A percentile compares a stretch with the other conserved stretches of the same genome.
These are phyloP conservation scores for Nakazawaea holstii DNA, from an alignment of 805 yeast species.

Conservation along the genomic window DNA sequence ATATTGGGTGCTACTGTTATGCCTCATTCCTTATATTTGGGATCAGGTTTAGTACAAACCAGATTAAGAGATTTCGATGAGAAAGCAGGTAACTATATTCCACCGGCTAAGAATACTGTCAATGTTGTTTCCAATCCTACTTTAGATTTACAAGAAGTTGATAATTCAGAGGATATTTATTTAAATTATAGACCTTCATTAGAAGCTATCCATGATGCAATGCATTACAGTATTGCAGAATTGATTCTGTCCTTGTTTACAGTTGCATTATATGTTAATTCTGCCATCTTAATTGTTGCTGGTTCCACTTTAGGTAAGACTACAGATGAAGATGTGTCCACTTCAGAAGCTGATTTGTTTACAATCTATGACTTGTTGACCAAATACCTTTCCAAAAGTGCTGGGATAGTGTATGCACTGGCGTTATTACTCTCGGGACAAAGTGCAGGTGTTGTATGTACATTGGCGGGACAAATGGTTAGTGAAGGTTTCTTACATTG, in stretches of 20 bases:
- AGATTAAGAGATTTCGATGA: constrained; percentile 71
- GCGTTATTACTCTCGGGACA: constrained; percentile 84
- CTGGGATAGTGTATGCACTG: constrained; percentile 79
- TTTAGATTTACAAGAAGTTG: constrained; percentile 17
- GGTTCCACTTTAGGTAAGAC: constrained; percentile 73
- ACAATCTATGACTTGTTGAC: constrained; percentile 66
- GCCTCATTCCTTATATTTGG: constrained; percentile 87
- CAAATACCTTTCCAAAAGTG: constrained; percentile 58
- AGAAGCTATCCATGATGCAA: constrained; percentile 66
- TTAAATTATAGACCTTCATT: constrained; percentile 61
- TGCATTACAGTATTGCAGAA: constrained; percentile 70
- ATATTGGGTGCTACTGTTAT: constrained; percentile 91
- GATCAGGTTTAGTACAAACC: constrained; percentile 85
- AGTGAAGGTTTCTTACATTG: constrained; percentile 87
- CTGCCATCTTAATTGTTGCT: constrained; percentile 76
- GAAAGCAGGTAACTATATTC: constrained; percentile 20
- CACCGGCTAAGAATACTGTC: neutral
- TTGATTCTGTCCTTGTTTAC: constrained; percentile 65
- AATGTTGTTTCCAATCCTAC: neutral
- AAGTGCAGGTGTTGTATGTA: constrained; percentile 89
- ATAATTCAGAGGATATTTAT: constrained; percentile 29
- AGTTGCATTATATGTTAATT: constrained; percentile 81
- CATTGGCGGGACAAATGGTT: constrained; percentile 90
- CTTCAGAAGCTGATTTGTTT: constrained; percentile 73
- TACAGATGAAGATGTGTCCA: constrained; percentile 46